Evolutionary conservation across 768 basidiomycete genomes (phyloP).

Genomic region (Kwoniella mangroviensis): DNA sequence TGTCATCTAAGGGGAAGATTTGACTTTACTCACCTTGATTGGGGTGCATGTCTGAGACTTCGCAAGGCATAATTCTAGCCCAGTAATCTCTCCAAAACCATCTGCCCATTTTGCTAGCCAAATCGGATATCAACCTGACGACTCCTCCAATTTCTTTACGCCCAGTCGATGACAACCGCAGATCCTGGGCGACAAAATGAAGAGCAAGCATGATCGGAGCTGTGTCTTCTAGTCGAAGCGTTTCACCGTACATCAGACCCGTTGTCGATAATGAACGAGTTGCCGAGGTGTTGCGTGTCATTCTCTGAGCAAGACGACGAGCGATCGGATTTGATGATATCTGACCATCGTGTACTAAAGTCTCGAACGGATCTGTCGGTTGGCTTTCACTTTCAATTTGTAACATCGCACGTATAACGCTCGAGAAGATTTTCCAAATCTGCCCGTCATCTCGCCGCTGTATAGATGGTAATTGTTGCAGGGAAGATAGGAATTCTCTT

Average conservation of each 20-base stretch:
- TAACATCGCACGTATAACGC: slow-evolving; percentile 20
- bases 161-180: slow-evolving; percentile 39
- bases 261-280: neutral
- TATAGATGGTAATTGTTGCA: neutral
- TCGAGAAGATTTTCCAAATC: slow-evolving; percentile 26
- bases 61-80: slow-evolving; percentile 65
- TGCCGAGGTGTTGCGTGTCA: neutral
- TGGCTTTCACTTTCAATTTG: slow-evolving; percentile 6
- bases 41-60: neutral
- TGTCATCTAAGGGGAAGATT: neutral
- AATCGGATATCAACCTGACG: slow-evolving; percentile 26
- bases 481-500: slow-evolving; percentile 57
- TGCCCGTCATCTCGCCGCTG: neutral
- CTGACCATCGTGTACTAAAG: neutral
- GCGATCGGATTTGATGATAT: slow-evolving; percentile 28
- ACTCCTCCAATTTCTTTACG: slow-evolving; percentile 16
- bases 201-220: slow-evolving; percentile 72
- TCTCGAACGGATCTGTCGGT: slow-evolving; percentile 7
- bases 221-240: slow-evolving; percentile 39
- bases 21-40: neutral
- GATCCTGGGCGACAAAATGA: slow-evolving; percentile 72
- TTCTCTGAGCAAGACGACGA: slow-evolving; percentile 32
- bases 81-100: slow-evolving; percentile 93
- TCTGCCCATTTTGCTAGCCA: slow-evolving; percentile 61
- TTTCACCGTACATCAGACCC: neutral